Base-by-base conservation (phyloP, 345 rosid genomes). In the Ceriops tagal region DNA sequence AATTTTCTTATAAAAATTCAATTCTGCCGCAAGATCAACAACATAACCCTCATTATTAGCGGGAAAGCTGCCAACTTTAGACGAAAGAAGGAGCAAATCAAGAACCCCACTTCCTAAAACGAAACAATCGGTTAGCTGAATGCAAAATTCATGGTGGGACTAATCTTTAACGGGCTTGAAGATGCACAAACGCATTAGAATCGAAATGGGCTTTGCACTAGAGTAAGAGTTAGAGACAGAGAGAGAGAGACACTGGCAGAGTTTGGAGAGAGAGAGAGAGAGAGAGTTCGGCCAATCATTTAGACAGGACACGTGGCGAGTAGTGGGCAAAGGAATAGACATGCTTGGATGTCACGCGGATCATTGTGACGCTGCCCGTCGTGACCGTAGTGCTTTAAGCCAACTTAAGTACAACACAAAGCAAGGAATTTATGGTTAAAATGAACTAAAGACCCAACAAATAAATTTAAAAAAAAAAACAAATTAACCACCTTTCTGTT, bases 171-270 rank as follows among this genome's bases (percentile, higher is more conserved):
- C 59, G 28, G 30, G 59, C 28, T 22, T 10, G 28, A 27, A 56
- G 28, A 56, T 8, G 16, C 15, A 10, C 6, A 24, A 56, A 8
- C 18, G 28, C 3, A 10, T 8, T 21, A 8, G 30, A 56, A 56
- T 4, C 28, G 9, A 5, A 5, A 56, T 27, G 5, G 13, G 31
- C 15, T 15, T 43, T 2, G 34, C 6, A 28, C 16, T 27, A 22
- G 22, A 39, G 64, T 16, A 55, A 22, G 20, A 34, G 66, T 2
- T 8, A 47, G 76, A 49, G 75, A 71, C 73, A 49, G 72, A 71
- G 59, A 55, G 19, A 43, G 49, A 13, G 19, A 13, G 1, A 5
- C 6, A 5, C 0, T 43, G 49, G 18, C 5, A 43, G 18, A 43
- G 19, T 43, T 3, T 16, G 18, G 19, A 43, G 19, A 43, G 49